Percentiles rank a stretch among this genome's conserved stretches.
These are phyloP conservation scores for Tribonema minus DNA, from an alignment of 108 stramenopile genomes.

Conservation along the genomic window DNA sequence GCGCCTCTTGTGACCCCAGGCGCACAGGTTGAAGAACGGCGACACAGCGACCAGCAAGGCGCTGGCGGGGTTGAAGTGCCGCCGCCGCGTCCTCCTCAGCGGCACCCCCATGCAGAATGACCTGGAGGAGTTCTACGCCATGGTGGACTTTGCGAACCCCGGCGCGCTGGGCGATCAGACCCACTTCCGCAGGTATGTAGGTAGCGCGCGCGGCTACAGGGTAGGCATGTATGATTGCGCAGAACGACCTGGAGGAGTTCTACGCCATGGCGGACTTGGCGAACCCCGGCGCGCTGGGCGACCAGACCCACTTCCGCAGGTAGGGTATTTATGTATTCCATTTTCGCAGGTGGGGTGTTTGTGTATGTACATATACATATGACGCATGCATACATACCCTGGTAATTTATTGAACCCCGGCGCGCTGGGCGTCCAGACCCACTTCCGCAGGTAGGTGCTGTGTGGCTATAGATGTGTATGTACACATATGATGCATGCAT, in stretches of 20 bases:
- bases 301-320: slow-evolving; percentile 64
- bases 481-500: too few species aligned
- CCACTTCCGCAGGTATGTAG: slow-evolving; percentile 57
- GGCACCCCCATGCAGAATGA: slow-evolving; percentile 98
- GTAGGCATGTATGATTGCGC: too few species aligned
- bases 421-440: slow-evolving; percentile 64
- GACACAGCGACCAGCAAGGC: slow-evolving; percentile 87
- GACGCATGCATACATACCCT: too few species aligned
- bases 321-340: slow-evolving; percentile 63
- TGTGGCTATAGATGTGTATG: too few species aligned
- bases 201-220: slow-evolving; percentile 63
- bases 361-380: too few species aligned
- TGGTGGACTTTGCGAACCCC: slow-evolving; percentile 84
- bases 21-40: slow-evolving; percentile 95
- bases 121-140: slow-evolving; percentile 92
- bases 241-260: slow-evolving; percentile 94
- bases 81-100: slow-evolving; percentile 81
- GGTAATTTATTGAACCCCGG: slow-evolving; percentile 78
- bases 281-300: slow-evolving; percentile 75
- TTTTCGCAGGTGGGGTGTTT: too few species aligned
- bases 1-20: too few species aligned
- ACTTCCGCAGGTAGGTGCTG: too few species aligned
- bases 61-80: slow-evolving; percentile 71
- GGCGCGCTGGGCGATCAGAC: slow-evolving; percentile 68
- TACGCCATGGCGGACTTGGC: slow-evolving; percentile 87